Conservation (phyloP, 495 filamentous ascomycete species). For the Hypoxylon cercidicola region DNA sequence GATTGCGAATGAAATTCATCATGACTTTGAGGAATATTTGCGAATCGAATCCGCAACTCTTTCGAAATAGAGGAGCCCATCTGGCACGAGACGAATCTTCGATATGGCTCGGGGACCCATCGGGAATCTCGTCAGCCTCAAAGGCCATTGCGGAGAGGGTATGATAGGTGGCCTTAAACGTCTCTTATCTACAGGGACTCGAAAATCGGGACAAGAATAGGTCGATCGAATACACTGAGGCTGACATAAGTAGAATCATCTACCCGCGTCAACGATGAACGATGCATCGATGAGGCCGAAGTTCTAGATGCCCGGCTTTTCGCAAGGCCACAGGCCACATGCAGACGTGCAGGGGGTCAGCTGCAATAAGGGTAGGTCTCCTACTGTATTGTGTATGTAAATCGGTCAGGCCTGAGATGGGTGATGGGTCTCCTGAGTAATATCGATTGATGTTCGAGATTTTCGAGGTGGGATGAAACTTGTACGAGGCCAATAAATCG, state of each 20-base stretch:
- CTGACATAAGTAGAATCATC: slow-evolving; percentile 25
- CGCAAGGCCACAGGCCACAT: slow-evolving; percentile 34
- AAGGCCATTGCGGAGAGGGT: slow-evolving; percentile 44
- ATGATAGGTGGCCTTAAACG: slow-evolving; percentile 21
- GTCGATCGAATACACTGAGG: slow-evolving; percentile 26
- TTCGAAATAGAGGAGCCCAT: slow-evolving; percentile 64
- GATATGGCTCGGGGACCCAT: slow-evolving; percentile 46
- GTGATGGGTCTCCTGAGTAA: not conserved
- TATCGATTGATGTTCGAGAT: slow-evolving; percentile 20
- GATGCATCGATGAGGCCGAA: slow-evolving; percentile 22
- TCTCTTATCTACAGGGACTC: slow-evolving; percentile 24
- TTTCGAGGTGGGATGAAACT: slow-evolving; percentile 5
- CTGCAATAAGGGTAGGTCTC: slow-evolving; percentile 38
- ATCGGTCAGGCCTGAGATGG: not conserved
- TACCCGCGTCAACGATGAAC: slow-evolving; percentile 10
- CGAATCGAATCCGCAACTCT: slow-evolving; percentile 66
- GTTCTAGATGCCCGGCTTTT: slow-evolving; percentile 33
- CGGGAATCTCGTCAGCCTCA: slow-evolving; percentile 47
- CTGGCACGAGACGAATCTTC: slow-evolving; percentile 41
- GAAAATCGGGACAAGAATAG: slow-evolving; percentile 20
- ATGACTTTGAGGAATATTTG: slow-evolving; percentile 71
- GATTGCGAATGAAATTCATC: slow-evolving; percentile 80
- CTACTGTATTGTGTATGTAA: slow-evolving; percentile 4
- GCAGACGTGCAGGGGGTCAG: slow-evolving; percentile 31
- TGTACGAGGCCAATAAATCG: not conserved